Percentiles rank a stretch among this genome's conserved stretches.
phyloP scores from a whole-genome alignment of 345 rosid genomes.

The Bruguiera gymnorhiza region DNA sequence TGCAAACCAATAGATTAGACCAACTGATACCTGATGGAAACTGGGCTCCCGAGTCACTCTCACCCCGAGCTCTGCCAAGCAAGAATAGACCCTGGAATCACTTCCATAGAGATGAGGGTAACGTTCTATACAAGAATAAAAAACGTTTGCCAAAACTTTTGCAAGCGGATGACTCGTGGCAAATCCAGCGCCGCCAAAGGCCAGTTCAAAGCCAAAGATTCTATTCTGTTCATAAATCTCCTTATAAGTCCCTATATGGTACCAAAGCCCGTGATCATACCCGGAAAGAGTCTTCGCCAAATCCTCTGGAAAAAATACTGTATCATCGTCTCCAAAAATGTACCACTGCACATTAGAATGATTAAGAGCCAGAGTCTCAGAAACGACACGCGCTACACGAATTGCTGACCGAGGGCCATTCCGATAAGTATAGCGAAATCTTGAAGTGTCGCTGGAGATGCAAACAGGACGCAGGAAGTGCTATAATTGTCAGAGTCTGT shows the following conservation, averaged over 20 bases:
- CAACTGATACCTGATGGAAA: conserved; percentile 70
- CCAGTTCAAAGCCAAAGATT: conserved; percentile 58
- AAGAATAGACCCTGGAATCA: conserved; percentile 62
- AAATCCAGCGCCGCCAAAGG: conserved; percentile 78
- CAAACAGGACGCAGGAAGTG: conserved; percentile 57
- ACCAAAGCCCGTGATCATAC: conserved; percentile 72
- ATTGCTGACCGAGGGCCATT: conserved; percentile 68
- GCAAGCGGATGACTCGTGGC: conserved; percentile 80
- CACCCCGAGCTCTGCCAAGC: conserved; percentile 83
- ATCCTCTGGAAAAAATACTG: conserved; percentile 62
- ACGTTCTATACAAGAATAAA: conserved; percentile 77
- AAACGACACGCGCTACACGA: conserved; percentile 62
- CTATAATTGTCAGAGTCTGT: conserved; percentile 12
- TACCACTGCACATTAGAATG: conserved; percentile 69
- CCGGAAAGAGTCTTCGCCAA: conserved; percentile 69
- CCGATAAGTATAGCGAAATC: conserved; percentile 57
- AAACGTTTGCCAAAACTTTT: conserved; percentile 52
- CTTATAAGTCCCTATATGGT: conserved; percentile 71
- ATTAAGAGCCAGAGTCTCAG: conserved; percentile 52
- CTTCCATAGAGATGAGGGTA: conserved; percentile 86
- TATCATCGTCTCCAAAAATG: conserved; percentile 86
- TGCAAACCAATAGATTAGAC: not conserved
- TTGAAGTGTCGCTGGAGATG: conserved; percentile 65
- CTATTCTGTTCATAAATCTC: conserved; percentile 63
- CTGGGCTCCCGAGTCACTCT: conserved; percentile 73